Evolutionary conservation across 441 rosid genomes (phyloP), one percentile per base, ranked within the genome.

Genomic region (Pelargonium hybrid): DNA sequence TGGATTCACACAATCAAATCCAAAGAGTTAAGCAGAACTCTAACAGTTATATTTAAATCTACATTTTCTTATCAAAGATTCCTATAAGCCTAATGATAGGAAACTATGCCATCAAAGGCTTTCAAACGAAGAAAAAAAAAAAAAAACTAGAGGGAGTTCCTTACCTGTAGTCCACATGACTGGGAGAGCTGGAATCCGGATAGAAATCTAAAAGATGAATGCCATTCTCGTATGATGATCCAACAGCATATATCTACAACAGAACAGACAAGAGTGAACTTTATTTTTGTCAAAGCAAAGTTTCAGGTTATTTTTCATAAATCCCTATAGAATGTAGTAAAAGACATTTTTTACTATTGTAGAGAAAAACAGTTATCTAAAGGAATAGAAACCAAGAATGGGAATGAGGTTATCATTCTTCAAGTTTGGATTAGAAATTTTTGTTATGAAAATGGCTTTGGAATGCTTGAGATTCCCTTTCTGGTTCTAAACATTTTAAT

Each of bases 151-250:
- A 65, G 11, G 66, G 62, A 64, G 57, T 65, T 73, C 63, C 84
- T 72, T 82, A 92, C 98, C 76, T 79, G 78, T 80, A 83, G 78
- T 92, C 90, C 73, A 92, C 99, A 62, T 90, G 97, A 81, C 97
- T 80, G 37, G 94, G 93, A 75, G 99, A 94, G 68, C 73, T 84
- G 39, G 78, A 15, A 75, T 87, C 87, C 1, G 99, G 94, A 79
- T 87, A 84, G 79, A 94, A 94, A 82, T 94, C 98, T 82, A 94
- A 81, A 77, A 91, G 82, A 85, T 91, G 89, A 78, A 93, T 82
- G 75, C 97, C 99, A 65, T 80, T 82, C 72, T 84, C 85, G 63
- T 84, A 78, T 78, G 86, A 81, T 67, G 98, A 89, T 52, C 96
- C 96, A 43, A 87, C 93, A 64, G 61, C 96, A 84, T 87, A 92